Base-by-base conservation (phyloP, 495 filamentous ascomycete species). In the Aspergillus heteromorphus region DNA sequence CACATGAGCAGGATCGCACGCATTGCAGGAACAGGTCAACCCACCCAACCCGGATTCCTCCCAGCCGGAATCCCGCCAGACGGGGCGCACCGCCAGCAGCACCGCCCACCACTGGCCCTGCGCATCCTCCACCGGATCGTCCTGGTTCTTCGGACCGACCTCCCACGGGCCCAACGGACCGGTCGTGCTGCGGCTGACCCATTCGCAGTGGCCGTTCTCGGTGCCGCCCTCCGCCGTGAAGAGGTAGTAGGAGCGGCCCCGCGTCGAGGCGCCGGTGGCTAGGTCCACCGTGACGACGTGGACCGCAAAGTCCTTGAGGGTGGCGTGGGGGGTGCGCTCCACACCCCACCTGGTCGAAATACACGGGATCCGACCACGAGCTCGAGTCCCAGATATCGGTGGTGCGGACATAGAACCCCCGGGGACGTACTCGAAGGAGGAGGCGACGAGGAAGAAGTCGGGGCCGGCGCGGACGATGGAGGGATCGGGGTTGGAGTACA, bases 201-300 rank as follows among this genome's bases (percentile, higher is more conserved):
- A 75, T 57, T 73, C 70, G 69, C 79, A 68, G 81, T 83, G 45
- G 60, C 80, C 57, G 72, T 75, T 69, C 13, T 82, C 62, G 0
- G 84, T 87, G 16, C 84, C 85, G 0, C 83, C 84, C 70, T 88
- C 84, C 0, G 84, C 84, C 6, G 82, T 83, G 51, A 89, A 73
- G 29, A 89, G 73, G 56, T 88, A 89, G 61, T 85, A 87, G 64
- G 79, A 87, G 0, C 73, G 79, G 48, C 82, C 82, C 19, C 83
- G 81, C 49, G 69, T 68, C 2, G 69, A 69, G 17, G 57, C 48
- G 1, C 73, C 73, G 0, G 68, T 72, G 2, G 51, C 49, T 6
- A 78, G 51, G 48, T 76, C 68, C 13, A 78, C 53, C 0, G 69
- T 71, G 42, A 64, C 70, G 16, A 73, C 63, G 36, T 74, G 68